Percentiles rank a stretch among this genome's conserved stretches.
phyloP scores from a whole-genome alignment of 768 basidiomycete genomes.

The Pleurotus salmoneostramineus region DNA sequence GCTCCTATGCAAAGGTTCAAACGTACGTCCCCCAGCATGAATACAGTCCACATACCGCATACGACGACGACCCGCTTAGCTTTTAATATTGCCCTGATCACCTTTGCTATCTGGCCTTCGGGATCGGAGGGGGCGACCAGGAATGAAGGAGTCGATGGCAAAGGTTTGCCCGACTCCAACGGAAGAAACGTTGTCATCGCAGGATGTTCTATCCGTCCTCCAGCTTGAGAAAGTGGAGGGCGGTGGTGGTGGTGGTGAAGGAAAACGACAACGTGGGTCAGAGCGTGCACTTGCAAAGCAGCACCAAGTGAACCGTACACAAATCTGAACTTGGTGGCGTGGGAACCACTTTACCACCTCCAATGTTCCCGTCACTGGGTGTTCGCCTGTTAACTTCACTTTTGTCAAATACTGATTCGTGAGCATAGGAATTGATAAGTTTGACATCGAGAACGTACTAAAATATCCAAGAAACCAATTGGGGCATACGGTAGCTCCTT shows the following conservation, averaged over 20 bases:
- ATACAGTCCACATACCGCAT: slow-evolving; percentile 55
- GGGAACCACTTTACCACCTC: not conserved
- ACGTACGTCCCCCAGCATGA: slow-evolving; percentile 7
- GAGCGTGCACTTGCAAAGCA: not conserved
- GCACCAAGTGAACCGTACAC: not conserved
- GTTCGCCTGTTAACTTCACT: too few relatives aligned
- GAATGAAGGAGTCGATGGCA: slow-evolving; percentile 54
- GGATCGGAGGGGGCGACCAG: slow-evolving; percentile 44
- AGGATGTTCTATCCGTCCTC: not conserved
- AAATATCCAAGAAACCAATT: too few relatives aligned
- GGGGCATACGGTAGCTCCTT: too few relatives aligned
- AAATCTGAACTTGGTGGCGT: slow-evolving; percentile 7
- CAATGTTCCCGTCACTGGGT: not conserved
- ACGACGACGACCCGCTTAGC: slow-evolving; percentile 84
- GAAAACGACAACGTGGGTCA: slow-evolving; percentile 3
- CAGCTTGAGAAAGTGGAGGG: slow-evolving; percentile 4
- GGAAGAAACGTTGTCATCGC: slow-evolving; percentile 66
- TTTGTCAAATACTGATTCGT: too few relatives aligned
- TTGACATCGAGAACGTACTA: too few relatives aligned
- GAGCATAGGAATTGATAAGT: too few relatives aligned
- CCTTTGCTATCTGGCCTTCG: slow-evolving; percentile 43
- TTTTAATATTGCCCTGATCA: slow-evolving; percentile 67
- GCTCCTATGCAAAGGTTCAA: slow-evolving; percentile 49
- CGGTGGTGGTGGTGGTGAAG: slow-evolving; percentile 14
- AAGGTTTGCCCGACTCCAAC: slow-evolving; percentile 41